Percentiles rank a stretch among this genome's conserved stretches.
phyloP scores from a whole-genome alignment of 1,284 basidiomycete genomes.

The Rhodotorula sp. region DNA sequence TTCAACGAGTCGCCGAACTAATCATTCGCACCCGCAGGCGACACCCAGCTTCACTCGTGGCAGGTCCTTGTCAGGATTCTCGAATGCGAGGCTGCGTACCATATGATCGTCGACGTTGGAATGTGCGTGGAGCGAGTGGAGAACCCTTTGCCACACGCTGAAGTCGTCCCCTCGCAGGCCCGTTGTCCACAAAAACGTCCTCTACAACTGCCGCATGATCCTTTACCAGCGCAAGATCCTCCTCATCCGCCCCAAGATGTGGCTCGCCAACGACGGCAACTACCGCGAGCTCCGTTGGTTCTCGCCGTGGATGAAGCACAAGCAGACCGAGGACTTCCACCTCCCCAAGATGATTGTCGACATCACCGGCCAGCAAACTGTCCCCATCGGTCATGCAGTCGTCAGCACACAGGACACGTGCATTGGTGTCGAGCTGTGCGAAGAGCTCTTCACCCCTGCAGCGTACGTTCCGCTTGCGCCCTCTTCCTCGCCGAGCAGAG shows the following conservation, averaged over 20 bases:
- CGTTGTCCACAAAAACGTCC: slow-evolving; percentile 91
- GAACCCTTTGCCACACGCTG: slow-evolving; percentile 2
- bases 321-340: slow-evolving; percentile 82
- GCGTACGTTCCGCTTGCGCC: slow-evolving; percentile 57
- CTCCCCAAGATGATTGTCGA: slow-evolving; percentile 81
- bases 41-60: slow-evolving; percentile 94
- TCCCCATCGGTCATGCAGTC: slow-evolving; percentile 94
- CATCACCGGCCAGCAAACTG: slow-evolving; percentile 78
- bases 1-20: not conserved
- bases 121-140: slow-evolving; percentile 61
- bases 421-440: slow-evolving; percentile 92
- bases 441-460: slow-evolving; percentile 93
- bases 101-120: slow-evolving; percentile 87
- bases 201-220: slow-evolving; percentile 93
- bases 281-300: slow-evolving; percentile 96
- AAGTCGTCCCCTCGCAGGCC: slow-evolving; percentile 61
- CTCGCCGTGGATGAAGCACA: slow-evolving; percentile 88
- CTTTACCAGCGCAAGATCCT: slow-evolving; percentile 81
- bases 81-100: slow-evolving; percentile 68
- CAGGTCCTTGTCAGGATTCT: slow-evolving; percentile 85
- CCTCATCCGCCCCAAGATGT: slow-evolving; percentile 97
- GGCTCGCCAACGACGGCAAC: slow-evolving; percentile 98
- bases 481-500: not conserved
- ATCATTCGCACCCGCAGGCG: slow-evolving; percentile 58
- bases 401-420: slow-evolving; percentile 91